phyloP scores from a whole-genome alignment of 805 yeast genomes.

The Saccharomycopsis sp. region DNA sequence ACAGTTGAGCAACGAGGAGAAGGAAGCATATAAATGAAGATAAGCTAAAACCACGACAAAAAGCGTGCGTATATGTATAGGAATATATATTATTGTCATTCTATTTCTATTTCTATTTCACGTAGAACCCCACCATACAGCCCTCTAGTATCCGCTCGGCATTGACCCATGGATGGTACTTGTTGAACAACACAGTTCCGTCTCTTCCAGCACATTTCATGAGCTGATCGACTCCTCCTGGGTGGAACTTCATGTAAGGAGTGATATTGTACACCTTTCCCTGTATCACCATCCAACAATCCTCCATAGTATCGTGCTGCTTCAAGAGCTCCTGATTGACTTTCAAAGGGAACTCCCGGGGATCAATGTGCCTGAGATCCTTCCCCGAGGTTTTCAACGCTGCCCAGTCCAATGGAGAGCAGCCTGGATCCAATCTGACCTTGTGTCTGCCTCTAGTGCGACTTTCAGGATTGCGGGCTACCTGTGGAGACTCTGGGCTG shows the following conservation, averaged over 20 bases:
- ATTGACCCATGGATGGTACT: constrained; percentile 77
- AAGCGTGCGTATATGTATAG: neutral
- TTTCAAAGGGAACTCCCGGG: constrained; percentile 49
- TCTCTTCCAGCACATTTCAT: constrained; percentile 79
- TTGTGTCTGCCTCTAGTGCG: constrained; percentile 35
- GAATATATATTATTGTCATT: neutral
- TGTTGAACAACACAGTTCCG: constrained; percentile 67
- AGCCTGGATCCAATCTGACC: constrained; percentile 67
- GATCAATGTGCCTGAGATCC: constrained; percentile 42
- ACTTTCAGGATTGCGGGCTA: neutral
- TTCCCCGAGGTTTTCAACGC: constrained; percentile 40
- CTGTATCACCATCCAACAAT: constrained; percentile 80
- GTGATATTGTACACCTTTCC: constrained; percentile 86
- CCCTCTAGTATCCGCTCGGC: constrained; percentile 72
- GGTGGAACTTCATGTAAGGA: constrained; percentile 78
- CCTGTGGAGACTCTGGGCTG: neutral
- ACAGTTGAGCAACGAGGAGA: constrained; percentile 36
- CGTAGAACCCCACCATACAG: constrained; percentile 64
- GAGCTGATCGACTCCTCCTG: constrained; percentile 82
- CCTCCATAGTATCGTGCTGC: constrained; percentile 51
- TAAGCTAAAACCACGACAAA: neutral
- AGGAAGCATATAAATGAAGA: neutral
- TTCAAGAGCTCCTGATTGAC: constrained; percentile 52
- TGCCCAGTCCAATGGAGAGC: constrained; percentile 88
- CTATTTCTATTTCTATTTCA: constrained; percentile 6